Percentiles rank a stretch among this genome's conserved stretches.
These are phyloP conservation scores for Xerocomus amazonicus DNA, from an alignment of 1,284 basidiomycete genomes.

Conservation along the genomic window DNA sequence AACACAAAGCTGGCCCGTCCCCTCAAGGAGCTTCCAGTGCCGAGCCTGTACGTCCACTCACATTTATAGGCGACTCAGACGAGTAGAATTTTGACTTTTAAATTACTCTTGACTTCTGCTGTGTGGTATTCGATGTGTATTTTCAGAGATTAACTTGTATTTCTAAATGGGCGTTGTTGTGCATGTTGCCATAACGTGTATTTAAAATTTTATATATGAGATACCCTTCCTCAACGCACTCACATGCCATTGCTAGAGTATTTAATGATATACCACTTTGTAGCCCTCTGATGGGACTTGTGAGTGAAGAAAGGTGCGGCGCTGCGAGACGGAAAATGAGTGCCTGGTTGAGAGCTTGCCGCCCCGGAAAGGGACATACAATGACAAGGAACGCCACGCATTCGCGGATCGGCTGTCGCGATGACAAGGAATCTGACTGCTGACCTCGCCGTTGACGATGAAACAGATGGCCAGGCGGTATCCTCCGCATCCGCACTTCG, in stretches of 20 bases:
- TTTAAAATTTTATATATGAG: constrained; percentile 16
- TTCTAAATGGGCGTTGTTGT: constrained; percentile 19
- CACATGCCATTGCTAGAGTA: constrained; percentile 11
- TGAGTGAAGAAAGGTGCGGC: constrained; percentile 4
- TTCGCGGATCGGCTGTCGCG: constrained; percentile 14
- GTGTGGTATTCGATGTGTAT: constrained; percentile 26
- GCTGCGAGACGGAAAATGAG: too few species aligned
- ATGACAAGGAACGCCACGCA: constrained; percentile 2
- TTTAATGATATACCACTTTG: constrained; percentile 19
- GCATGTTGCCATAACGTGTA: constrained; percentile 13
- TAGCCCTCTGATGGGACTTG: constrained; percentile 13
- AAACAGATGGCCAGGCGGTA: constrained; percentile 24
- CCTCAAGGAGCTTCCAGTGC: constrained; percentile 22
- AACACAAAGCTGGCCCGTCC: constrained; percentile 33
- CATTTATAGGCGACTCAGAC: constrained; percentile 28
- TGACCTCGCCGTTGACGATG: constrained; percentile 20
- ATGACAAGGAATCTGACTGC: constrained; percentile 10
- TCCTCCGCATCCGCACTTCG: constrained; percentile 20
- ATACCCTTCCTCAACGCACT: constrained; percentile 9
- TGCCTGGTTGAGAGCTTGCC: background rate
- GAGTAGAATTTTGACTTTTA: constrained; percentile 18
- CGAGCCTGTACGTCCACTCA: constrained; percentile 36
- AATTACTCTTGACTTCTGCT: constrained; percentile 5
- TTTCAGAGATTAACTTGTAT: constrained; percentile 25
- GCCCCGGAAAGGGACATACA: background rate